These are phyloP conservation scores for Akanthomyces muscarius DNA, from an alignment of 2,329 filamentous ascomycete genomes.

Conservation along the genomic window DNA sequence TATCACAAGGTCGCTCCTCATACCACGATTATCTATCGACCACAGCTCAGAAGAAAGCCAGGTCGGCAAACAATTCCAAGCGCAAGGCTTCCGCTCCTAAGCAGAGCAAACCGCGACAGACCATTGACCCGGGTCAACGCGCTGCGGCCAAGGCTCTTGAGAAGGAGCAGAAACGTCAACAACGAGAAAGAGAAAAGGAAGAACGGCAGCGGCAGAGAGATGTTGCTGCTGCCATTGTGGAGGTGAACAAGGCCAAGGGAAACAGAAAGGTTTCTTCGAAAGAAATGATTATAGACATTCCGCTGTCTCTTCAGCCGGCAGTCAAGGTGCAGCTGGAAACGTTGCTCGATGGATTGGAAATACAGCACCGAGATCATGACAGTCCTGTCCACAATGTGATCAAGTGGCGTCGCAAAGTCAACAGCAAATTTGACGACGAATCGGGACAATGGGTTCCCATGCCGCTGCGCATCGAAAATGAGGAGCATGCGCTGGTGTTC, in stretches of 20 bases:
- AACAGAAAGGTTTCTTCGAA: conserved; percentile 69
- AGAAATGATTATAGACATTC: conserved; percentile 75
- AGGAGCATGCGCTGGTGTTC: conserved; percentile 60
- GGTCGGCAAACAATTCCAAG: conserved; percentile 26
- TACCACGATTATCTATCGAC: conserved; percentile 3
- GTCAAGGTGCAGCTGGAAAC: conserved; percentile 44
- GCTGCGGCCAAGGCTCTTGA: conserved; percentile 49
- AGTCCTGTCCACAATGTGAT: conserved; percentile 51
- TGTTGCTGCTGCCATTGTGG: conserved; percentile 60
- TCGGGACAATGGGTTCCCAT: conserved; percentile 63
- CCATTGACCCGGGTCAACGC: conserved; percentile 30
- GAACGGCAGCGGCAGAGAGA: conserved; percentile 61
- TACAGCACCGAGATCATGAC: conserved; percentile 43
- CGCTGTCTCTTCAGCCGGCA: conserved; percentile 49
- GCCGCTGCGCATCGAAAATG: conserved; percentile 45
- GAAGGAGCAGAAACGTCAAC: conserved; percentile 51
- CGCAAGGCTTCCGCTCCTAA: not conserved
- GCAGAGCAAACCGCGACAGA: conserved; percentile 2
- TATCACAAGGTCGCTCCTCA: conserved; percentile 22
- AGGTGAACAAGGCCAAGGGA: conserved; percentile 68
- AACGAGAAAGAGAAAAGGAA: conserved; percentile 58
- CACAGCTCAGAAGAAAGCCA: conserved; percentile 22
- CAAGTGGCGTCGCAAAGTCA: conserved; percentile 66
- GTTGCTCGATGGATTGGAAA: conserved; percentile 48
- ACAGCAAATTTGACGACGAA: conserved; percentile 57